Base-by-base conservation (phyloP, 805 yeast genomes). In the Wickerhamiella domercqiae region DNA sequence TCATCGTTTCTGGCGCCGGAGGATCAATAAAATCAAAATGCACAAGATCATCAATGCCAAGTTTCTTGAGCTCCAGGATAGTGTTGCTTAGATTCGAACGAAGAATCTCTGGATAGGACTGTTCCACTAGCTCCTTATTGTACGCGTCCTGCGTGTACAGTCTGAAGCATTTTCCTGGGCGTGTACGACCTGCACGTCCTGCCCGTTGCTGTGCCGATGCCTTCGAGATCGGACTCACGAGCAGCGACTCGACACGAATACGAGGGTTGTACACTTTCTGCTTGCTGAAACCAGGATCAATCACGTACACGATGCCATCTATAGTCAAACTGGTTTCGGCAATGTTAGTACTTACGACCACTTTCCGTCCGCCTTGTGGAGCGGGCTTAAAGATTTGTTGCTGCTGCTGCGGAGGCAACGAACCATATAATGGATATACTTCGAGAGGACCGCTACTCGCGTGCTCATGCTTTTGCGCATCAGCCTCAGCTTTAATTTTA, bases 1-100 rank as follows among this genome's bases (percentile, higher is more conserved):
- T 90, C 98, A 87, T 90, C 5, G 98, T 90, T 60, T 87, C 98
- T 7, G 98, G 98, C 2, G 97, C 97, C 11, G 98, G 98, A 5
- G 98, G 97, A 55, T 87, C 98, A 94, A 87, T 87, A 55, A 90
- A 87, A 57, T 90, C 98, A 54, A 87, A 87, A 61, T 87, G 97
- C 29, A 90, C 98, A 52, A 87, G 71, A 61, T 87, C 97, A 55
- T 90, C 94, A 46, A 87, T 71, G 11, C 97, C 97, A 46, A 90
- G 70, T 60, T 90, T 90, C 57, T 90, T 90, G 59, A 87, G 67
- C 56, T 90, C 94, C 45, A 87, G 63, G 25, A 87, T 97, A 0
- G 96, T 90, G 18, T 84, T 77, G 4, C 95, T 77, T 53, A 87
- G 68, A 60, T 87, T 87, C 42, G 87, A 77, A 54, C 97, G 68